A percentile compares a stretch with the other conserved stretches of the same genome.
Conservation (phyloP, 1,139 yeast species). For the Scheffersomyces cryptocercus region DNA sequence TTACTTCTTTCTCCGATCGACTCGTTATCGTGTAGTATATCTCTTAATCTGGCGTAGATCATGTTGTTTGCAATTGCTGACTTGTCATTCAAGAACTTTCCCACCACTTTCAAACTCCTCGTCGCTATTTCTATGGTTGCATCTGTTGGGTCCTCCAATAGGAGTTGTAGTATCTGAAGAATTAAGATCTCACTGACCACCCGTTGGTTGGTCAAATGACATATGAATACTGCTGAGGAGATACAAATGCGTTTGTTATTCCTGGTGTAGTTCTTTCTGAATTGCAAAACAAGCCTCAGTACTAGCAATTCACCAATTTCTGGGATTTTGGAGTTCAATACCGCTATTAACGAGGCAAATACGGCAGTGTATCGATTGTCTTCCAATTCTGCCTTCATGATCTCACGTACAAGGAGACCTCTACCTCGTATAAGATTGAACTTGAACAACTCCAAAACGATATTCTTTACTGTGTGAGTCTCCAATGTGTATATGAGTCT, state of each 20-base stretch:
- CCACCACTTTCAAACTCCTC: slow-evolving; percentile 26
- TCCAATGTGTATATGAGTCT: slow-evolving; percentile 49
- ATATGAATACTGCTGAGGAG: slow-evolving; percentile 51
- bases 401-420: slow-evolving; percentile 56
- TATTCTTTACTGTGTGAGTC: slow-evolving; percentile 46
- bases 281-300: slow-evolving; percentile 57
- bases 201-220: slow-evolving; percentile 64
- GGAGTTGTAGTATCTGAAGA: slow-evolving; percentile 62
- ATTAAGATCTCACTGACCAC: slow-evolving; percentile 65
- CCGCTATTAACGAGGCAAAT: slow-evolving; percentile 59
- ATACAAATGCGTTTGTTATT: slow-evolving; percentile 48
- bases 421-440: slow-evolving; percentile 59
- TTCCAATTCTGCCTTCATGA: slow-evolving; percentile 57
- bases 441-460: slow-evolving; percentile 50
- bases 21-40: slow-evolving; percentile 56
- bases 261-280: slow-evolving; percentile 54
- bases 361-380: slow-evolving; percentile 44
- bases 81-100: slow-evolving; percentile 20
- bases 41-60: slow-evolving; percentile 63
- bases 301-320: slow-evolving; percentile 63
- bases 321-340: slow-evolving; percentile 70
- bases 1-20: slow-evolving; percentile 44
- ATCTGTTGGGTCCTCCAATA: slow-evolving; percentile 54
- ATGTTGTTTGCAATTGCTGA: slow-evolving; percentile 38
- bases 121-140: slow-evolving; percentile 33